phyloP scores from a whole-genome alignment of 352 stramenopile species.

The Peronospora farinosa region DNA sequence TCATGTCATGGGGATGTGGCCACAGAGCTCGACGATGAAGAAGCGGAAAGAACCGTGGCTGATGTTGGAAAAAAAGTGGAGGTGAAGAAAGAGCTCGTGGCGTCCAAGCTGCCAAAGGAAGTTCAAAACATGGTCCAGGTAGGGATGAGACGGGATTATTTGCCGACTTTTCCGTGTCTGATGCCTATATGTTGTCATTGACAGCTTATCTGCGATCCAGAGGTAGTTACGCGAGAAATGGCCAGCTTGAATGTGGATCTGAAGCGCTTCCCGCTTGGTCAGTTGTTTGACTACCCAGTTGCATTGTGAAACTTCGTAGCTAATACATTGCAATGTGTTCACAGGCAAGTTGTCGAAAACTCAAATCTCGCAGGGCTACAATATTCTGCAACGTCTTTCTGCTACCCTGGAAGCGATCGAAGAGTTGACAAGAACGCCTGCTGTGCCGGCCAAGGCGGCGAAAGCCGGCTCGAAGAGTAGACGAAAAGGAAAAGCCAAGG shows the following conservation, averaged over 20 bases:
- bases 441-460: constrained; percentile 9
- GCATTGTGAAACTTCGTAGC: neutral
- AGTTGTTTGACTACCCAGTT: neutral
- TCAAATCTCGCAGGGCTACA: constrained; percentile 58
- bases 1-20: constrained; percentile 5
- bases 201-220: constrained; percentile 47
- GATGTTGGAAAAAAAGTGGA: constrained; percentile 20
- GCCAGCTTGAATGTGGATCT: constrained; percentile 43
- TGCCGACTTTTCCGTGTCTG: neutral
- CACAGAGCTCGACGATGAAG: constrained; percentile 37
- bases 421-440: constrained; percentile 19
- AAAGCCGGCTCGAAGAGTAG: constrained; percentile 20
- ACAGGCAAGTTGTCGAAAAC: constrained; percentile 43
- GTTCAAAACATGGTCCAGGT: constrained; percentile 42
- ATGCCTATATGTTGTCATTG: constrained; percentile 4
- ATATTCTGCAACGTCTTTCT: constrained; percentile 46
- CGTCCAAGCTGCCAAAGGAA: constrained; percentile 25
- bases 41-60: constrained; percentile 21
- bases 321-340: neutral
- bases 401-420: constrained; percentile 35
- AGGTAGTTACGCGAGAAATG: constrained; percentile 44
- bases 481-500: constrained; percentile 25
- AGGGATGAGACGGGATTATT: neutral
- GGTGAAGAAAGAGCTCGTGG: constrained; percentile 23
- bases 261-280: constrained; percentile 47